phyloP scores from a whole-genome alignment of 2,329 filamentous ascomycete genomes.

The Neopestalotiopsis sp. region DNA sequence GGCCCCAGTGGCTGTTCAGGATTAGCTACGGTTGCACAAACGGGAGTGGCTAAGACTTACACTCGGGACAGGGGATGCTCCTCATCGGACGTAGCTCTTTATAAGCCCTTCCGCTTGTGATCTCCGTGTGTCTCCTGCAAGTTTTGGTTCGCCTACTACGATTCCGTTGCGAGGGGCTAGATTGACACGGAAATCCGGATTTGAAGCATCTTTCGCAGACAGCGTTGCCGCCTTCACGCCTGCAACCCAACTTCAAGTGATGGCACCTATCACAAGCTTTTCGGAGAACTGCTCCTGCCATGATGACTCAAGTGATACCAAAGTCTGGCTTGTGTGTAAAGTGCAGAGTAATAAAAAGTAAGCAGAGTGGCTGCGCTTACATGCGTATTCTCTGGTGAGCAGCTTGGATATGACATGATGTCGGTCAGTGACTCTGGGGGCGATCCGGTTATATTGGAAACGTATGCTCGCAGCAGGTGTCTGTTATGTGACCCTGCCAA shows the following conservation, averaged over 20 bases:
- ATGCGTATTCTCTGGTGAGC: not conserved
- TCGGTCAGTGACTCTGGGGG: not conserved
- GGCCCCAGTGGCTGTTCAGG: not conserved
- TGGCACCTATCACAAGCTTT: constrained; percentile 54
- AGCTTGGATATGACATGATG: not conserved
- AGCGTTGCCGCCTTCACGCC: constrained; percentile 42
- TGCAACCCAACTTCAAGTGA: constrained; percentile 51
- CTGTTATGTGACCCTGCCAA: not conserved
- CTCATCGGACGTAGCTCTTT: not conserved
- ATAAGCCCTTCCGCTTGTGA: not conserved
- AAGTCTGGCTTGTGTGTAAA: constrained; percentile 1
- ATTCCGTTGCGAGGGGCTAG: constrained; percentile 44
- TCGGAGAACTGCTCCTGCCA: constrained; percentile 26
- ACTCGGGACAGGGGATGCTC: not conserved
- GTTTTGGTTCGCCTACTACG: not conserved
- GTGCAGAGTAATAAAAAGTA: not conserved
- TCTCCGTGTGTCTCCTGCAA: not conserved
- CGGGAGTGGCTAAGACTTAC: constrained; percentile 5
- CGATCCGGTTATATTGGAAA: not conserved
- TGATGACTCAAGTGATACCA: not conserved
- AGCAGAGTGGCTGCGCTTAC: not conserved
- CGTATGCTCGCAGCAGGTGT: not conserved
- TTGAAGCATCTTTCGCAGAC: constrained; percentile 48
- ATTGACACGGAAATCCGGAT: constrained; percentile 48
- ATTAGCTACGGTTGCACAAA: not conserved